Evolutionary conservation across 306 rosid genomes (phyloP), one percentile per base, ranked within the genome.

Genomic region (Pyrus betulifolia): DNA sequence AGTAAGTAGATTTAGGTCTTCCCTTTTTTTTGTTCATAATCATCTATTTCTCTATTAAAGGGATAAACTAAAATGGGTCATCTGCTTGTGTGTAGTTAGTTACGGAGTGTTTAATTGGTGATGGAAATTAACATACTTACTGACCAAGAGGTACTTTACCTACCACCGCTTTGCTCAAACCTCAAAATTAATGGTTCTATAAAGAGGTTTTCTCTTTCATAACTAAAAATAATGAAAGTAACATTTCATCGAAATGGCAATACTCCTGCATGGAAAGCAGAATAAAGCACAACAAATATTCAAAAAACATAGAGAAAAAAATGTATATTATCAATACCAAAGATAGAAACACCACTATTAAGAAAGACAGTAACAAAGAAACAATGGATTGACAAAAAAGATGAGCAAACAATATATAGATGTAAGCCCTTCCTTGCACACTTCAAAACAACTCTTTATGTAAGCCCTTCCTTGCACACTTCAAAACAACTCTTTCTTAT

Each of bases 1-100:
- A 71, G 73, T 70, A 79, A 67, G 93, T 89, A 83, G 77, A 76
- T 81, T 72, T 88, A 88, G 77, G 68, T 72, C 70, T 61, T 61
- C 27, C 19, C 33, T 61, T 61, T 61, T 81, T 74, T 74, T 72
- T 45, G 12, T 76, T 58, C 63, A 10, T 58, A 58, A 30, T 59
- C 21, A 28, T 74, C 60, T 58, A 70, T 77, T 64, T 40, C 27
- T 74, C 82, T 18, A 82, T 78, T 70, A 65, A 67, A 21, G 46
- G 75, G 71, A 65, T 71, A 31, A 31, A 45, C 18, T 74, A 68
- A 70, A 49, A 22, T 46, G 71, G 82, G 82, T 82, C 74, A 23
- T 72, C 38, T 72, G 77, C 69, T 76, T 86, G 15, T 51, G 67
- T 82, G 73, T 84, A 83, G 74, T 79, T 71, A 61, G 78, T 74